Evolutionary conservation across 192 early-diverging fungal genomes (phyloP), one percentile per base, ranked within the genome.

Genomic region (Phlyctochytrium bullatum): DNA sequence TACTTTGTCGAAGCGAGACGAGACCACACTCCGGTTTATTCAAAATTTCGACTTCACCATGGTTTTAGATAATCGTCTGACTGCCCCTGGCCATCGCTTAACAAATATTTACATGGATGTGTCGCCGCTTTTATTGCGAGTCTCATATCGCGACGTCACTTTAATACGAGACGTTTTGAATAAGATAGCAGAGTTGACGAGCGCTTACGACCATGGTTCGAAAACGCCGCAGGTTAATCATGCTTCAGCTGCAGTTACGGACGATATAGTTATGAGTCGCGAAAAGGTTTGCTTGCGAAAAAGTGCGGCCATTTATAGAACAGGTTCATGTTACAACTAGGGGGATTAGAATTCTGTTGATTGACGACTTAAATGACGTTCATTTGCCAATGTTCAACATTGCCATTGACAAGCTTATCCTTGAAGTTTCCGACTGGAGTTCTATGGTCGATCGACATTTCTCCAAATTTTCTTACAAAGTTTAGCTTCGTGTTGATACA

Each of bases 351-450:
- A 51, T 95, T 0, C 84, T 99, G 36, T 69, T 98, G 17, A 97
- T 99, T 60, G 93, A 96, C 60, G 96, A 99, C 69, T 83, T 93
- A 73, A 91, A 96, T 72, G 91, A 84, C 59, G 35, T 84, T 34
- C 84, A 96, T 64, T 79, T 97, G 61, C 97, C 95, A 0, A 90
- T 97, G 76, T 82, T 94, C 53, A 94, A 97, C 52, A 74, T 93
- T 63, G 87, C 82, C 32, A 71, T 95, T 30, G 87, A 92, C n/a
- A 84, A 88, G 67, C 88, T 95, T 66, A 78, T 87, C 34, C 74
- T 97, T 34, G 85, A 93, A 50, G 80, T 91, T 0, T 72, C 84
- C 0, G 90, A 99, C 73, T 99, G 97, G 97, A 90, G 89, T 2
- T 78, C 84, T 12, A 62, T 69, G 51, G 72, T 93, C 67, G 36